Conservation (phyloP, 1,139 yeast species). For the Suhomyces maxii region DNA sequence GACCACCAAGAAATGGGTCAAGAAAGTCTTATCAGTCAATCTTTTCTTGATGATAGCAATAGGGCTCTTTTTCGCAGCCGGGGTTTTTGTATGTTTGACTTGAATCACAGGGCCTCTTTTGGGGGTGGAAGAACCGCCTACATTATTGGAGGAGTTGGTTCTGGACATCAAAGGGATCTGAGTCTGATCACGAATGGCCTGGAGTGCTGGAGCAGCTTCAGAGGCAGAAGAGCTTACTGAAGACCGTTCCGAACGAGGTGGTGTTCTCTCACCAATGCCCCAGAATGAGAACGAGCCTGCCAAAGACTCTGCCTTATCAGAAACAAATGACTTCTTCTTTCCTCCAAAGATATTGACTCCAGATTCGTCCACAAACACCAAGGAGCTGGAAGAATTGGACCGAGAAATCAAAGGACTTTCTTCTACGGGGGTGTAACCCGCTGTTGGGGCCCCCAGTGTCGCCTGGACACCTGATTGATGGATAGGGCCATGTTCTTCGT, state of each 20-base stretch:
- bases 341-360: neutral
- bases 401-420: constrained; percentile 8
- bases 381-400: constrained; percentile 5
- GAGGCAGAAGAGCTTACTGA: constrained; percentile 20
- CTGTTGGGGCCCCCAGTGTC: neutral
- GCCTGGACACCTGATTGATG: neutral
- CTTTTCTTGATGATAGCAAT: constrained; percentile 26
- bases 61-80: constrained; percentile 17
- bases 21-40: constrained; percentile 27
- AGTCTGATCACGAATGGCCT: constrained; percentile 14
- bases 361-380: constrained; percentile 2
- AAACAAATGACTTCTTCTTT: constrained; percentile 3
- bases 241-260: constrained; percentile 21
- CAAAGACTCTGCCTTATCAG: constrained; percentile 15
- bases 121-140: neutral
- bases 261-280: constrained; percentile 35
- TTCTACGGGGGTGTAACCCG: constrained; percentile 4
- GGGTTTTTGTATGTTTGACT: neutral
- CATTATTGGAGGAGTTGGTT: constrained; percentile 14
- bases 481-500: constrained; percentile 4
- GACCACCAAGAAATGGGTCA: constrained; percentile 37
- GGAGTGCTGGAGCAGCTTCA: constrained; percentile 16
- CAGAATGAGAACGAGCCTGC: constrained; percentile 42
- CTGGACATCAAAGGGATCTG: constrained; percentile 14
- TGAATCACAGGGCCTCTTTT: constrained; percentile 1